Percentiles rank a stretch among this genome's conserved stretches.
Evolutionary conservation across 345 rosid species (phyloP).

Genomic region (Cochlearia excelsa): DNA sequence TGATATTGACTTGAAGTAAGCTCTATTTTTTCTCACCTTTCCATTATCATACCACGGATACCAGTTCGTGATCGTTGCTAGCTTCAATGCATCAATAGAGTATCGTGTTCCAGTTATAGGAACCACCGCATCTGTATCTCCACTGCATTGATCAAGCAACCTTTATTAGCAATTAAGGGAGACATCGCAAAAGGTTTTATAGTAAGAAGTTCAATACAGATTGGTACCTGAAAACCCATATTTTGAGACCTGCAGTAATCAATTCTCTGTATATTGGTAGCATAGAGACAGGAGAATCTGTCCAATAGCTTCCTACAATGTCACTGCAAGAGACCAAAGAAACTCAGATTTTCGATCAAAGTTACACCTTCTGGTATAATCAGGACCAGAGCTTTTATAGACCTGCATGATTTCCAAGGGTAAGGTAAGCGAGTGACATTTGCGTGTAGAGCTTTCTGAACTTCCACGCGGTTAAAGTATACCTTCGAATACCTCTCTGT

Average conservation of each 20-base stretch:
- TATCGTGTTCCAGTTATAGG: conserved; percentile 88
- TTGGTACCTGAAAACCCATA: conserved; percentile 80
- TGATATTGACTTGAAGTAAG: conserved; percentile 16
- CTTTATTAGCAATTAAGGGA: conserved; percentile 13
- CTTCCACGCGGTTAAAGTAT: conserved; percentile 76
- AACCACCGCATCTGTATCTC: conserved; percentile 92
- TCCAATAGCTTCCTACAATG: conserved; percentile 57
- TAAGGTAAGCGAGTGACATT: conserved; percentile 69
- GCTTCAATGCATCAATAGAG: conserved; percentile 80
- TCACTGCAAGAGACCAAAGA: conserved; percentile 44
- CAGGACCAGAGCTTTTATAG: not conserved
- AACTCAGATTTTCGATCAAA: too few relatives aligned
- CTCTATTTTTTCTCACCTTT: conserved; percentile 23
- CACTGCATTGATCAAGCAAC: conserved; percentile 50
- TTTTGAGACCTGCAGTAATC: conserved; percentile 64
- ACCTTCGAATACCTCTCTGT: conserved; percentile 68
- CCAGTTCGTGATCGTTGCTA: conserved; percentile 80
- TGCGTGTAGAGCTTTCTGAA: conserved; percentile 88
- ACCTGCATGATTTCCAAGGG: conserved; percentile 94
- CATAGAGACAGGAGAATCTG: conserved; percentile 74
- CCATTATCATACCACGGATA: conserved; percentile 69
- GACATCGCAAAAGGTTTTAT: not conserved
- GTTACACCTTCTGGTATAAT: too few relatives aligned
- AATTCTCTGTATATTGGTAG: conserved; percentile 68
- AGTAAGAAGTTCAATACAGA: too few relatives aligned